Conservation (phyloP, 768 basidiomycete genomes). For the Lentinula detonsa region DNA sequence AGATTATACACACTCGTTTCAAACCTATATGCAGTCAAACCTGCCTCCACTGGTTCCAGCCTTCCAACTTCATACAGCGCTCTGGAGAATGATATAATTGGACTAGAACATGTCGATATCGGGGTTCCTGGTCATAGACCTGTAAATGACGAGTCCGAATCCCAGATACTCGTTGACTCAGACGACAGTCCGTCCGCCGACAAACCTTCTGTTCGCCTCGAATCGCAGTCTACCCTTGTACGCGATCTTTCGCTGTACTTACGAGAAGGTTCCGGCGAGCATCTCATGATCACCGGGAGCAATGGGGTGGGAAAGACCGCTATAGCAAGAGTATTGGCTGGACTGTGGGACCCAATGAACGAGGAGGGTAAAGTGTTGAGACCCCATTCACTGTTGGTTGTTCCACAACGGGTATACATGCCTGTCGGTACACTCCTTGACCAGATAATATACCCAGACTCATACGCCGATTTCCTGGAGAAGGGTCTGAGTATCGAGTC, state of each 20-base stretch:
- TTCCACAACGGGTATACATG: slow-evolving; percentile 94
- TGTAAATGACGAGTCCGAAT: not conserved
- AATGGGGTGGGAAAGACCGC: slow-evolving; percentile 93
- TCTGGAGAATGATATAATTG: slow-evolving; percentile 40
- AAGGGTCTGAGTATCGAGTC: slow-evolving; percentile 2
- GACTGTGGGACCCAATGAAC: slow-evolving; percentile 72
- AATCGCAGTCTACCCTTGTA: slow-evolving; percentile 47
- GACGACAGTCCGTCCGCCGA: slow-evolving; percentile 9
- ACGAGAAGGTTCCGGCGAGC: slow-evolving; percentile 52
- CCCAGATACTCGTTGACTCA: not conserved
- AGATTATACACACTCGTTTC: slow-evolving; percentile 86
- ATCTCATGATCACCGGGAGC: slow-evolving; percentile 89
- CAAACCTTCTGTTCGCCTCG: slow-evolving; percentile 15
- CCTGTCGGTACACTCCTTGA: slow-evolving; percentile 82
- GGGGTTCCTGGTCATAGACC: slow-evolving; percentile 40
- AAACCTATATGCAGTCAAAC: slow-evolving; percentile 56
- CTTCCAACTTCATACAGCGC: slow-evolving; percentile 11
- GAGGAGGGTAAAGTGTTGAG: slow-evolving; percentile 1
- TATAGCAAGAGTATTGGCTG: slow-evolving; percentile 82
- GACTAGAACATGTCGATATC: slow-evolving; percentile 65
- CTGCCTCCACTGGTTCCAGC: slow-evolving; percentile 44
- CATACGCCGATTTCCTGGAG: slow-evolving; percentile 64
- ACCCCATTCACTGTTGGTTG: slow-evolving; percentile 59
- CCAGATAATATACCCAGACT: slow-evolving; percentile 92
- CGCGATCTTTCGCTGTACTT: slow-evolving; percentile 62